phyloP scores from a whole-genome alignment of 2,329 filamentous ascomycete species.

The Talaromyces sp. region DNA sequence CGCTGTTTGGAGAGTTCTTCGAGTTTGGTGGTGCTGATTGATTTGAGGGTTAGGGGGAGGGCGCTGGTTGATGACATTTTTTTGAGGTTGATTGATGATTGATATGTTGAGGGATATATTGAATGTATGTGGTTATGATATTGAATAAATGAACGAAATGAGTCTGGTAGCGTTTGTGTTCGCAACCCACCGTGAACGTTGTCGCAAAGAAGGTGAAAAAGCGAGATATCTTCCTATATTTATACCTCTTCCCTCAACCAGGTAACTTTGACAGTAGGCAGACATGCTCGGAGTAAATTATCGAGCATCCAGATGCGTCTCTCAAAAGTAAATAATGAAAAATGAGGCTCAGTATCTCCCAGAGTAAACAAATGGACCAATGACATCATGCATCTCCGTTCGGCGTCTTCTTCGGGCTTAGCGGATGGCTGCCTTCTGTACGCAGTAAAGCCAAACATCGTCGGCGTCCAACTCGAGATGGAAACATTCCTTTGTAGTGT shows the following conservation, averaged over 20 bases:
- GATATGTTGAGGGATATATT: not conserved
- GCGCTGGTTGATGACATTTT: constrained; percentile 36
- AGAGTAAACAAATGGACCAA: not conserved
- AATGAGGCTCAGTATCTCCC: not conserved
- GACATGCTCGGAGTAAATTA: not conserved
- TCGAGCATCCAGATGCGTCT: too few species aligned
- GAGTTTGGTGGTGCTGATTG: constrained; percentile 58
- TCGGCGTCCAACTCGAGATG: not conserved
- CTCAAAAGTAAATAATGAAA: not conserved
- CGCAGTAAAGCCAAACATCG: not conserved
- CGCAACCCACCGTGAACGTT: not conserved
- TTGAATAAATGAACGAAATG: not conserved
- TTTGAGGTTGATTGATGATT: not conserved
- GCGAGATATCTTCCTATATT: not conserved
- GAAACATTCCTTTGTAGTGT: not conserved
- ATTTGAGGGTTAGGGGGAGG: constrained; percentile 55
- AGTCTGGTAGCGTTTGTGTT: not conserved
- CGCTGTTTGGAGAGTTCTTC: constrained; percentile 56
- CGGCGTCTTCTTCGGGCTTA: not conserved
- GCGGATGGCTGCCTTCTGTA: not conserved
- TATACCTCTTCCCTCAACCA: not conserved
- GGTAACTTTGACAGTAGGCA: not conserved
- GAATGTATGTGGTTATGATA: not conserved
- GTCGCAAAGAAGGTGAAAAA: not conserved
- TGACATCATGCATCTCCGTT: not conserved